These are phyloP conservation scores for Phytophthora idaei DNA, from an alignment of 352 stramenopile species.

Conservation along the genomic window DNA sequence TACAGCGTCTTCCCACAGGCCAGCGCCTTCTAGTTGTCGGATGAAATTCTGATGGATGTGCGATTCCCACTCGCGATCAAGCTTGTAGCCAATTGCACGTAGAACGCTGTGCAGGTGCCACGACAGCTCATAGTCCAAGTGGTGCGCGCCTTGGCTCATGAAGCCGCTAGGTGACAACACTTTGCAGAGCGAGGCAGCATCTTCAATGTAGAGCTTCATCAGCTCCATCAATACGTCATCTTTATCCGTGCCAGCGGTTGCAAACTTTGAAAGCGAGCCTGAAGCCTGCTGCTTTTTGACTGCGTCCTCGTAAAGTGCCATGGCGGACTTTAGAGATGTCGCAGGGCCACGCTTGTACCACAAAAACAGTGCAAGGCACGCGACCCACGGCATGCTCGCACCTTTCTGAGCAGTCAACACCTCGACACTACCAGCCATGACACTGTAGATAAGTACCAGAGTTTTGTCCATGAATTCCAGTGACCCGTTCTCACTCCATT, in stretches of 20 bases:
- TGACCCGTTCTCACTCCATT: constrained; percentile 59
- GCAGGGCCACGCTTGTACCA: constrained; percentile 72
- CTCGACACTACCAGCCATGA: constrained; percentile 66
- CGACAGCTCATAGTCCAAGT: constrained; percentile 80
- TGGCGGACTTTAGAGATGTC: constrained; percentile 50
- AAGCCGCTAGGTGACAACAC: constrained; percentile 69
- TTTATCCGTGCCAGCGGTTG: constrained; percentile 35
- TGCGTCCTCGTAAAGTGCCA: constrained; percentile 47
- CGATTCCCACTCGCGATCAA: constrained; percentile 77
- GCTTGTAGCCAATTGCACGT: constrained; percentile 71
- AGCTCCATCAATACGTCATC: constrained; percentile 70
- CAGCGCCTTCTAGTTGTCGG: constrained; percentile 66
- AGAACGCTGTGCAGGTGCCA: constrained; percentile 84
- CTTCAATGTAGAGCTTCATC: constrained; percentile 70
- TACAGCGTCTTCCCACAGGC: constrained; percentile 72
- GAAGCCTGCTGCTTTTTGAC: constrained; percentile 50
- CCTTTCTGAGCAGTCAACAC: constrained; percentile 60
- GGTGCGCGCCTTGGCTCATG: constrained; percentile 29
- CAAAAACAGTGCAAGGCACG: constrained; percentile 64
- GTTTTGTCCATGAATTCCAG: constrained; percentile 66
- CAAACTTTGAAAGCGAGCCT: constrained; percentile 41
- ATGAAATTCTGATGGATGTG: constrained; percentile 87
- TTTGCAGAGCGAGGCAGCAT: constrained; percentile 56
- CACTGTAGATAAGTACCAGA: constrained; percentile 67
- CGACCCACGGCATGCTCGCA: constrained; percentile 56